Base-by-base conservation (phyloP, 768 basidiomycete genomes). In the Cubamyces sp. region DNA sequence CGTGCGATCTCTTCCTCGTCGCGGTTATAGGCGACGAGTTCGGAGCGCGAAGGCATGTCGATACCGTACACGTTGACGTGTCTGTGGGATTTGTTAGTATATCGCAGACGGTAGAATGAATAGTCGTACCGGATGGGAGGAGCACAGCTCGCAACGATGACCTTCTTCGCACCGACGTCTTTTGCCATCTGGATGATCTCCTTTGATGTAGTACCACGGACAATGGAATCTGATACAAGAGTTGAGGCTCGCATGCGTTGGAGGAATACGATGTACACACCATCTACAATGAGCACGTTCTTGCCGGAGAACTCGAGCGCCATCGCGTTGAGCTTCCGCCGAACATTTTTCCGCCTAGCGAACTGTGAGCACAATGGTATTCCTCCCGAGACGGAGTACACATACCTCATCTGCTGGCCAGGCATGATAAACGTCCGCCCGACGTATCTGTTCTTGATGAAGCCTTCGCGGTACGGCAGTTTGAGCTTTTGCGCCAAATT, bases 401-500 rank as follows among this genome's bases (percentile, higher is more conserved):
- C 70, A 64, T 61, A 86, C 92, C 95, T 86, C 87, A 94, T 91
- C 74, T 93, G 90, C 73, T 99, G 97, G 23, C 96, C 97, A 8
- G 97, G 96, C 97, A 99, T 99, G 76, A 99, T 98, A 74, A 99
- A 99, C 0, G 97, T 99, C 66, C 97, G 81, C 3, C 96, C 97
- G 34, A 98, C 94, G 76, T 99, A 99, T 37, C 97, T 87, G 74
- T 99, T 99, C 81, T 99, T 99, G 68, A 98, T 87, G 74, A 99
- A 98, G 1, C 97, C 97, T 77, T 99, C 97, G 48, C 97, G 86
- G 75, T 98, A 99, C 3, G 97, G 96, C 34, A 98, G 79, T 7
- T 83, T 73, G 45, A 98, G 80, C 69, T 87, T 90, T 73, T 99
- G 96, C 19, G 97, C 97, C 41, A 97, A 78, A 73, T 99, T 96